Base-by-base conservation (phyloP, 805 yeast species). In the Maudiozyma pseudohumilis region DNA sequence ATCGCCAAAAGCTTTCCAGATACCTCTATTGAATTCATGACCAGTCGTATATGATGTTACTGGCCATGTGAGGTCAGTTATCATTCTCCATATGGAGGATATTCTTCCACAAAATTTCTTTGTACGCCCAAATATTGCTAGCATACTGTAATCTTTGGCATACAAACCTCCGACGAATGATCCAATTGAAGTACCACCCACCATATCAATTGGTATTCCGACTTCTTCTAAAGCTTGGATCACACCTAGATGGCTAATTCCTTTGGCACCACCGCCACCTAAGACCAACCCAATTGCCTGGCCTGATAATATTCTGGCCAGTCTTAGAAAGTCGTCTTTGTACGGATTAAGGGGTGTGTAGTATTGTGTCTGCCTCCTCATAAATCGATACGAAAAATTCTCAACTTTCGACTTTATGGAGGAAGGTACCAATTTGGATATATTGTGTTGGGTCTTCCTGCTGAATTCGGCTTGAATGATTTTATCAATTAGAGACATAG, bases 261-360 rank as follows among this genome's bases (percentile, higher is more conserved):
- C 98, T 48, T 97, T 69, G 0, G 97, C 95, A 30, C 98, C 98
- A 29, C 98, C 98, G 11, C 98, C 98, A 6, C 98, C 98, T 3
- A 89, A 65, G 5, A 89, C 96, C 15, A 92, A 65, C 0, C 97
- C 98, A 29, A 92, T 83, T 0, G 96, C 95, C 55, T 87, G 86
- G 6, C 95, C 95, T 0, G 96, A 83, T 12, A 89, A 61, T 7
- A 92, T 72, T 50, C 98, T 70, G 0, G 98, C 97, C 26, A 89
- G 61, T 40, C 98, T 70, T 58, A 85, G 66, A 56, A 92, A 92
- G 56, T 89, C 98, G 55, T 80, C 81, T 56, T 88, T 88, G 55
- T 83, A 87, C 10, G 73, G 63, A 36, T 55, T 49, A 6, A 49
- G 51, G 7, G 64, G 50, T 1, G 62, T 52, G 32, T 57, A 46